Percentiles rank a stretch among this genome's conserved stretches.
These are phyloP conservation scores for Cyanidioschyzon merolae DNA, from an alignment of 23 red algal genomes.

Conservation along the genomic window DNA sequence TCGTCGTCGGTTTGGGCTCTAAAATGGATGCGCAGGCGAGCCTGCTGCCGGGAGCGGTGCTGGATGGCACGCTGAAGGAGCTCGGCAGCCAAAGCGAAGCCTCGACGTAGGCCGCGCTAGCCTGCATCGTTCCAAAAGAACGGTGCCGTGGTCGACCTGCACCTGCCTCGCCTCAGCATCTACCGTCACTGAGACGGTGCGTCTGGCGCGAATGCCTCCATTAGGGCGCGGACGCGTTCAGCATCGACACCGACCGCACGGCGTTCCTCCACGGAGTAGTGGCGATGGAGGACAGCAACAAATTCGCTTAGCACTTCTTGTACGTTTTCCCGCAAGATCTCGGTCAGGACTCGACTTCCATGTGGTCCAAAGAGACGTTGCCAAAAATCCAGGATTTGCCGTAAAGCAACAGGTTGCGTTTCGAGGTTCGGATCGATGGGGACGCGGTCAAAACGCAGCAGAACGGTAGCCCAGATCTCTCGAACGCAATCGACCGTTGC, in stretches of 20 bases:
- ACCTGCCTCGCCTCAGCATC: too few relatives aligned
- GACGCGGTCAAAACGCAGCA: conserved; percentile 36
- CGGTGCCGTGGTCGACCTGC: too few relatives aligned
- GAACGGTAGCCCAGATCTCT: conserved; percentile 39
- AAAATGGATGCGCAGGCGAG: too few relatives aligned
- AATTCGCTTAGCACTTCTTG: conserved; percentile 27
- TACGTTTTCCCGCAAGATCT: background rate
- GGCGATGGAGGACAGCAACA: conserved; percentile 39
- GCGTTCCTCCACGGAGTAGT: conserved; percentile 77
- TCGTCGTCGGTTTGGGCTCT: too few relatives aligned
- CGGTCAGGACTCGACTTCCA: background rate
- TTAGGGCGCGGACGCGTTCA: background rate
- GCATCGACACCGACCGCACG: conserved; percentile 59
- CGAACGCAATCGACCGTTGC: conserved; percentile 33
- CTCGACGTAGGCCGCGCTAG: too few relatives aligned
- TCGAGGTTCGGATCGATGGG: conserved; percentile 21
- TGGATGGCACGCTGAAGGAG: too few relatives aligned
- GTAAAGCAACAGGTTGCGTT: background rate
- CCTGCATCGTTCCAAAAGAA: too few relatives aligned
- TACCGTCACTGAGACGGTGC: too few relatives aligned
- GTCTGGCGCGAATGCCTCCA: background rate
- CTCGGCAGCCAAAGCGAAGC: too few relatives aligned
- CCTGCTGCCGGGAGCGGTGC: too few relatives aligned
- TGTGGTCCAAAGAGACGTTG: background rate
- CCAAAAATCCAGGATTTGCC: conserved; percentile 15